phyloP scores from a whole-genome alignment of 2,329 filamentous ascomycete genomes.

The Cylindrodendrum hubeiense region DNA sequence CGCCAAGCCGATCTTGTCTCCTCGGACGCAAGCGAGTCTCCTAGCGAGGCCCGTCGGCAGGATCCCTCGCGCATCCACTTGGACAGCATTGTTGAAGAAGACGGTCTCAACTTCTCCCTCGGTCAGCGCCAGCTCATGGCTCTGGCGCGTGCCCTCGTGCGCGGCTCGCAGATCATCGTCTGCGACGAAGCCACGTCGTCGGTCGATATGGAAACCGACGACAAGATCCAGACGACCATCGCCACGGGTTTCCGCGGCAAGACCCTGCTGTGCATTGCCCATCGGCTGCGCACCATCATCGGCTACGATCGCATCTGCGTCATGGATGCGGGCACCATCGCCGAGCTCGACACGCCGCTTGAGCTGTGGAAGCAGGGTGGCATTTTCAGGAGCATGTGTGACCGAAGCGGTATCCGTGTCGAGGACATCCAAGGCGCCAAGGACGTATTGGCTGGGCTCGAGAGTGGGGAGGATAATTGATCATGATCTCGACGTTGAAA shows the following conservation, averaged over 20 bases:
- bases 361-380: slow-evolving; percentile 79
- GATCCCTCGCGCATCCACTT: slow-evolving; percentile 82
- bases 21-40: slow-evolving; percentile 67
- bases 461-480: background rate
- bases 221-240: slow-evolving; percentile 94
- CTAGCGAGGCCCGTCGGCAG: slow-evolving; percentile 77
- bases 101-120: slow-evolving; percentile 95
- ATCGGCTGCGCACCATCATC: slow-evolving; percentile 91
- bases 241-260: slow-evolving; percentile 85
- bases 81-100: slow-evolving; percentile 89
- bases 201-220: slow-evolving; percentile 96
- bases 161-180: slow-evolving; percentile 90
- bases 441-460: slow-evolving; percentile 47
- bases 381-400: slow-evolving; percentile 92
- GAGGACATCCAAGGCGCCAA: slow-evolving; percentile 65
- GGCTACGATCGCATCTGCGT: slow-evolving; percentile 96
- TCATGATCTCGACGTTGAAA: no score
- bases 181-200: slow-evolving; percentile 96
- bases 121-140: slow-evolving; percentile 97
- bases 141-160: slow-evolving; percentile 88
- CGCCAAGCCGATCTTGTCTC: slow-evolving; percentile 81
- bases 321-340: slow-evolving; percentile 91
- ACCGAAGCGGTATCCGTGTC: slow-evolving; percentile 79
- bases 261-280: slow-evolving; percentile 92
- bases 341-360: slow-evolving; percentile 84